Evolutionary conservation across 768 basidiomycete species (phyloP).

Genomic region (Megacollybia marginata): DNA sequence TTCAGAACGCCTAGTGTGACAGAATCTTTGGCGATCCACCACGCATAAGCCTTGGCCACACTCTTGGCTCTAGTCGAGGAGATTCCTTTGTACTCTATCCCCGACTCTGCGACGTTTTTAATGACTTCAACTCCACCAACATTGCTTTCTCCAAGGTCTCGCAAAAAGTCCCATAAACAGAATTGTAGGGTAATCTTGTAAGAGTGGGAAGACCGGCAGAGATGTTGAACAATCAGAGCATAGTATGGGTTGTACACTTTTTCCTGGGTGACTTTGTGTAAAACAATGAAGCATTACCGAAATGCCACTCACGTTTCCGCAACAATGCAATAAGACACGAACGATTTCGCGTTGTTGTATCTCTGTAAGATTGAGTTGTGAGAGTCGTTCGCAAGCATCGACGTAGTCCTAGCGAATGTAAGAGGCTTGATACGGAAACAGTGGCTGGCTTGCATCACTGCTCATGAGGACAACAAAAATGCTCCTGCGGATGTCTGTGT

Average conservation of each 20-base stretch:
- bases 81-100: constrained; percentile 44
- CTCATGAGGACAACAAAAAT: constrained; percentile 95
- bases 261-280: constrained; percentile 46
- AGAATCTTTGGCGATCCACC: constrained; percentile 88
- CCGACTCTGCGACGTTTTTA: constrained; percentile 51
- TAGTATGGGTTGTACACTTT: constrained; percentile 95
- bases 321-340: constrained; percentile 89
- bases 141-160: constrained; percentile 77
- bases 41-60: constrained; percentile 79
- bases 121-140: constrained; percentile 78
- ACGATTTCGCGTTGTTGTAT: constrained; percentile 92
- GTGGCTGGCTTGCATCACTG: constrained; percentile 61
- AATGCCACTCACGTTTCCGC: constrained; percentile 65
- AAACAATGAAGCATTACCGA: neutral
- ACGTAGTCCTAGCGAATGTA: constrained; percentile 68
- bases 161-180: constrained; percentile 93
- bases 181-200: constrained; percentile 93
- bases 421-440: neutral
- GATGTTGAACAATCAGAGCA: constrained; percentile 77
- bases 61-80: constrained; percentile 57
- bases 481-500: constrained; percentile 87
- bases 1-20: constrained; percentile 74
- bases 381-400: constrained; percentile 90
- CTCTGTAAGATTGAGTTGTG: constrained; percentile 77
- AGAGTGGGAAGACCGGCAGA: constrained; percentile 72